phyloP scores from a whole-genome alignment of 2,329 filamentous ascomycete species.

The Aphanocladium album region DNA sequence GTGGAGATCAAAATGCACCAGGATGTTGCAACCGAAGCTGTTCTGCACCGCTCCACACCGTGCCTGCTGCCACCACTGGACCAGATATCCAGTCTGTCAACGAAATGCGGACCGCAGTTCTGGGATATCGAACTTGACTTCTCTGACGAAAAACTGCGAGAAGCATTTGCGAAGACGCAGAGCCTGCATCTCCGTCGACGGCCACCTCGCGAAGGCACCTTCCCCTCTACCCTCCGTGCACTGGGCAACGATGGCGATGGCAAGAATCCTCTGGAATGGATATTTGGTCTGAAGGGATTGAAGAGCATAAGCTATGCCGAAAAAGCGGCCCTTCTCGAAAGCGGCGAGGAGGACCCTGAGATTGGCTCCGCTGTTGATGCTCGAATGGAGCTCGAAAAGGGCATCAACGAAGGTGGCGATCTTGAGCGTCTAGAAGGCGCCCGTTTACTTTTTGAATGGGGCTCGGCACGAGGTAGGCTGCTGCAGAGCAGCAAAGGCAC shows the following conservation, averaged over 20 bases:
- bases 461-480: slow-evolving; percentile 37
- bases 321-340: slow-evolving; percentile 55
- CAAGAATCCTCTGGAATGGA: slow-evolving; percentile 60
- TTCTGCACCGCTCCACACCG: slow-evolving; percentile 45
- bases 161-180: slow-evolving; percentile 61
- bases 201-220: slow-evolving; percentile 61
- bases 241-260: slow-evolving; percentile 46
- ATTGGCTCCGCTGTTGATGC: slow-evolving; percentile 60
- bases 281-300: slow-evolving; percentile 61
- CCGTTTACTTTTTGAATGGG: slow-evolving; percentile 53
- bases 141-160: slow-evolving; percentile 54
- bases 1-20: slow-evolving; percentile 58
- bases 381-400: slow-evolving; percentile 58
- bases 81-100: slow-evolving; percentile 54
- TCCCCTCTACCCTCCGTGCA: slow-evolving; percentile 68
- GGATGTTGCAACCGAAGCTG: slow-evolving; percentile 32
- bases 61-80: slow-evolving; percentile 61
- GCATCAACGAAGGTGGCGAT: slow-evolving; percentile 38
- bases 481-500: slow-evolving; percentile 11
- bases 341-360: slow-evolving; percentile 42
- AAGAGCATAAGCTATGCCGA: slow-evolving; percentile 59
- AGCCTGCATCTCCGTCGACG: slow-evolving; percentile 70
- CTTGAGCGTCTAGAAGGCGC: slow-evolving; percentile 44
- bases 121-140: slow-evolving; percentile 83
- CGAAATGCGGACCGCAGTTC: slow-evolving; percentile 59